phyloP scores from a whole-genome alignment of 2,329 filamentous ascomycete genomes.

The Fusarium algeriense region DNA sequence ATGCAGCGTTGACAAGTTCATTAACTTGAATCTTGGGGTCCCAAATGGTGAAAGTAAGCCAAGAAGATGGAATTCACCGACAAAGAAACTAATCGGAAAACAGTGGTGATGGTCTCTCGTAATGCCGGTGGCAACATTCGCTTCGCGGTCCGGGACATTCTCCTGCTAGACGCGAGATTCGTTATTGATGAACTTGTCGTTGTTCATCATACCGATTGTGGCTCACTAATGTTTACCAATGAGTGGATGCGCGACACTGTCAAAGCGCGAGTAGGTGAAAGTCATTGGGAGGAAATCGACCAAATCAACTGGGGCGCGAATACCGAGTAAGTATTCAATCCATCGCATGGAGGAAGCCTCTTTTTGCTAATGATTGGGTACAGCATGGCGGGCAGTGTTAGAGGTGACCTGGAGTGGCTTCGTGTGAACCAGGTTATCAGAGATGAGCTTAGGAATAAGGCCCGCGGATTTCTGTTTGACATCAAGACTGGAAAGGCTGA shows the following conservation, averaged over 20 bases:
- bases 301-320: too few relatives aligned
- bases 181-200: not conserved
- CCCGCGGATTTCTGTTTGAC: not conserved
- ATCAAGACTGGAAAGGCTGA: not conserved
- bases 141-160: not conserved
- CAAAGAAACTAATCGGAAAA: too few relatives aligned
- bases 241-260: not conserved
- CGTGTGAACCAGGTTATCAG: not conserved
- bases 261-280: not conserved
- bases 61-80: accelerated
- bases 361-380: not conserved
- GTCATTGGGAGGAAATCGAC: too few relatives aligned
- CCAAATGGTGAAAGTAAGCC: not conserved
- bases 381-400: not conserved
- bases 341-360: too few relatives aligned
- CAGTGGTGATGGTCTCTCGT: not conserved
- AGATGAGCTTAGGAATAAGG: accelerated
- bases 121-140: not conserved
- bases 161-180: not conserved
- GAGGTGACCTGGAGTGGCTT: not conserved
- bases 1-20: not conserved
- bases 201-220: not conserved
- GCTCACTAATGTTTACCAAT: not conserved
- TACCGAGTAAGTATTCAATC: too few relatives aligned
- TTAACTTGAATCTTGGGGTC: not conserved